Evolutionary conservation across 2,329 filamentous ascomycete species (phyloP).

Genomic region (Ophiosphaerella herpotricha): DNA sequence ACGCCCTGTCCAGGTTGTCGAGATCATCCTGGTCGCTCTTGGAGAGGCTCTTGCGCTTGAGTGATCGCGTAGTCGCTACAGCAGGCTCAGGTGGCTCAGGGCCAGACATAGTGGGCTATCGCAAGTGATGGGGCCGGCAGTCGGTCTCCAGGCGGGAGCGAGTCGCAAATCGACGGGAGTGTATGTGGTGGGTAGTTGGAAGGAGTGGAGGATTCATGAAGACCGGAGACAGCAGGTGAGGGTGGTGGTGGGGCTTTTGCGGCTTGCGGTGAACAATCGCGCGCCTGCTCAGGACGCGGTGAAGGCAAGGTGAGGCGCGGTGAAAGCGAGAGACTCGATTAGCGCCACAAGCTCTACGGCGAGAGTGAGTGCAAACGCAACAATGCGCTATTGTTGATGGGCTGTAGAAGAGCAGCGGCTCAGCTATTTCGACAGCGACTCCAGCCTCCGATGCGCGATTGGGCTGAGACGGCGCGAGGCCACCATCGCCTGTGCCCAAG

Average conservation of each 20-base stretch:
- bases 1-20: conserved; percentile 46
- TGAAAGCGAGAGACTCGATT: conserved; percentile 1
- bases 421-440: conserved; percentile 27
- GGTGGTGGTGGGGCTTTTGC: conserved; percentile 2
- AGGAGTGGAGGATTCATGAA: conserved; percentile 23
- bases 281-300: background rate
- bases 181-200: conserved; percentile 9
- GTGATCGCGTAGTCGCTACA: conserved; percentile 29
- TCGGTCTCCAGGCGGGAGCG: conserved; percentile 4
- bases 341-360: background rate
- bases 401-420: conserved; percentile 9
- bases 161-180: conserved; percentile 10
- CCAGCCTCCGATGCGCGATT: conserved; percentile 34
- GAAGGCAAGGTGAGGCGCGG: conserved; percentile 4
- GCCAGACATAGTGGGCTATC: conserved; percentile 36
- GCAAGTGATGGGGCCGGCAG: background rate
- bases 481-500: conserved; percentile 33
- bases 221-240: conserved; percentile 5
- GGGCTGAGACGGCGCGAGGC: conserved; percentile 26
- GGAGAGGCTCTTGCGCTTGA: conserved; percentile 35
- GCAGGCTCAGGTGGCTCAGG: conserved; percentile 28
- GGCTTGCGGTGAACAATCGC: conserved; percentile 1
- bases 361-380: conserved; percentile 9
- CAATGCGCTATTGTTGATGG: conserved; percentile 5
- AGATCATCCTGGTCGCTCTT: conserved; percentile 43